Conservation (phyloP, 2,329 filamentous ascomycete species). For the Alternaria metachromatica region DNA sequence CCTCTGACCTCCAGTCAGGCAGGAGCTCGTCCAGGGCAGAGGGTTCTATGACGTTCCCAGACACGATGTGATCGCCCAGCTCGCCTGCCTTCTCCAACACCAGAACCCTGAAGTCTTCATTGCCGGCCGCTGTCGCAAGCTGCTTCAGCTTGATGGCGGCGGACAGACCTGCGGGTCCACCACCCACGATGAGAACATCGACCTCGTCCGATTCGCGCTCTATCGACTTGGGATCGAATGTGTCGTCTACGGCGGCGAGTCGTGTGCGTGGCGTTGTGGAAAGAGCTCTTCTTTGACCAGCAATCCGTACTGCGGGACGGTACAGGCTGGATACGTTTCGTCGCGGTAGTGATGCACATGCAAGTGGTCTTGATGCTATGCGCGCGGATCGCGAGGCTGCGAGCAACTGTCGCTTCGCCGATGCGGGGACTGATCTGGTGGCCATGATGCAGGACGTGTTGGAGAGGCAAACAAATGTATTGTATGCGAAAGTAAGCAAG, state of each 20-base stretch:
- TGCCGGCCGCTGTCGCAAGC: constrained; percentile 89
- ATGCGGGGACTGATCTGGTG: constrained; percentile 36
- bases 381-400: constrained; percentile 26
- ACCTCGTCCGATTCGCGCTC: constrained; percentile 93
- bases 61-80: constrained; percentile 92
- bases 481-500: background rate
- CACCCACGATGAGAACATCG: constrained; percentile 95
- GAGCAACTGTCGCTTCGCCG: constrained; percentile 36
- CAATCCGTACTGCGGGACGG: constrained; percentile 45
- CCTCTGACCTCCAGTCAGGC: constrained; percentile 89
- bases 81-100: constrained; percentile 95
- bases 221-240: constrained; percentile 58
- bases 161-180: constrained; percentile 90
- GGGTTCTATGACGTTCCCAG: constrained; percentile 93
- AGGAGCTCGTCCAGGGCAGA: constrained; percentile 86
- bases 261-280: constrained; percentile 40
- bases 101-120: constrained; percentile 93
- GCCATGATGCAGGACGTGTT: constrained; percentile 35
- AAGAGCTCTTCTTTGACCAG: constrained; percentile 47
- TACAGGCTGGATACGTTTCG: constrained; percentile 26
- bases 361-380: constrained; percentile 26
- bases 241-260: constrained; percentile 49
- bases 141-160: constrained; percentile 96
- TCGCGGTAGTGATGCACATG: constrained; percentile 22
- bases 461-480: constrained; percentile 2